Conservation (phyloP, 345 rosid genomes). For the Syzygium aqueum region DNA sequence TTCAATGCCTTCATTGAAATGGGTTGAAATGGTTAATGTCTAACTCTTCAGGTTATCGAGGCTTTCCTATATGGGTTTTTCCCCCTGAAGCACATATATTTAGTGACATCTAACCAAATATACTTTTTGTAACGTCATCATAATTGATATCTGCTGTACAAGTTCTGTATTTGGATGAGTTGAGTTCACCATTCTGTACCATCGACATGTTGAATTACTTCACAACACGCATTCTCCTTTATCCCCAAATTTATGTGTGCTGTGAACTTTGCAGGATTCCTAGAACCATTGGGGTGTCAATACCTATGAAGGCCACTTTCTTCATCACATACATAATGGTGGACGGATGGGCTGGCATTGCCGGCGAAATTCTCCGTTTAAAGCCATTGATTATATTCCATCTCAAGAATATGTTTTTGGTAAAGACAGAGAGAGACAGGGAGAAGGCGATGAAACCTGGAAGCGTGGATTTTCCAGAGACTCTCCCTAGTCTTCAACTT, state of each 20-base stretch:
- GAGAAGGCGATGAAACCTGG: conserved; percentile 85
- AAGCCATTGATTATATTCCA: conserved; percentile 83
- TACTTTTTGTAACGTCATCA: background rate
- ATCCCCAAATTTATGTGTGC: background rate
- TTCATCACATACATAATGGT: conserved; percentile 92
- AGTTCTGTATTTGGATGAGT: background rate
- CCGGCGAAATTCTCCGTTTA: conserved; percentile 81
- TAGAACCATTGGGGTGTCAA: conserved; percentile 88
- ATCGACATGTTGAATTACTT: background rate
- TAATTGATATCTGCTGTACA: background rate
- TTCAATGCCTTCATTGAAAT: background rate
- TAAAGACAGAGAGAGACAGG: conserved; percentile 82
- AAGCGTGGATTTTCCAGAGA: conserved; percentile 75
- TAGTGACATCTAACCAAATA: background rate
- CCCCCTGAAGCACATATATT: background rate
- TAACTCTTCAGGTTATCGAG: background rate
- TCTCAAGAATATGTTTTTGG: conserved; percentile 85
- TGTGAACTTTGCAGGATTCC: conserved; percentile 59
- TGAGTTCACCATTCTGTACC: background rate
- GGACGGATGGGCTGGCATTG: conserved; percentile 99
- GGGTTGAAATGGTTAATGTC: background rate
- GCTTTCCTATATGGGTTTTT: background rate
- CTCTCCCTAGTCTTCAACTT: conserved; percentile 80
- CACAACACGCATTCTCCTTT: background rate
- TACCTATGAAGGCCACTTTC: conserved; percentile 99